phyloP scores from a whole-genome alignment of 2,329 filamentous ascomycete genomes.

The Diaporthe sp. region DNA sequence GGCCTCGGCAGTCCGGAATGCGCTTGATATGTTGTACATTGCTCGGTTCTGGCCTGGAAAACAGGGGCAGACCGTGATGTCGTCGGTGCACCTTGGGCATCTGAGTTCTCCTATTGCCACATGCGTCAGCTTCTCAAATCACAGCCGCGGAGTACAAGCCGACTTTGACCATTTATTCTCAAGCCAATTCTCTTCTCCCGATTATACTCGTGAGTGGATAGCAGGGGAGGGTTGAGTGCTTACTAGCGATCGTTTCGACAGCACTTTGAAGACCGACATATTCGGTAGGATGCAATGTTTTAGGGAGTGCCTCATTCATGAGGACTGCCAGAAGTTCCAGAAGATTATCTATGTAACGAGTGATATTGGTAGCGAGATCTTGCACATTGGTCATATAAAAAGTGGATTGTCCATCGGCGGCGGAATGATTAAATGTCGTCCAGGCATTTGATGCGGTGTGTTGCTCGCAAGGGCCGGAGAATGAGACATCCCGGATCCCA shows the following conservation, averaged over 20 bases:
- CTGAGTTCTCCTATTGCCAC: not conserved
- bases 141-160: not conserved
- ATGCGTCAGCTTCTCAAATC: not conserved
- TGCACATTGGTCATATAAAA: not conserved
- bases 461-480: not conserved
- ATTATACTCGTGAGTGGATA: not conserved
- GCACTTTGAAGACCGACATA: not conserved
- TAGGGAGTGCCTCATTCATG: not conserved
- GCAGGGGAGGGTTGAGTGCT: not conserved
- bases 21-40: constrained; percentile 12
- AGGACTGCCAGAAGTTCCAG: not conserved
- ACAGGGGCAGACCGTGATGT: constrained; percentile 7
- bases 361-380: not conserved
- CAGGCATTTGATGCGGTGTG: not conserved
- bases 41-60: not conserved
- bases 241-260: not conserved
- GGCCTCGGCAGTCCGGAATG: not conserved
- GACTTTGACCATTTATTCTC: not conserved
- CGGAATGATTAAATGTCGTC: not conserved
- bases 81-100: not conserved
- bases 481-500: not conserved
- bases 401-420: not conserved
- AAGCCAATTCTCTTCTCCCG: not conserved
- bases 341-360: not conserved
- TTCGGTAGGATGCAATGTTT: not conserved